Evolutionary conservation across 1,139 yeast species (phyloP).

Genomic region (Saccharomyces hybrid): DNA sequence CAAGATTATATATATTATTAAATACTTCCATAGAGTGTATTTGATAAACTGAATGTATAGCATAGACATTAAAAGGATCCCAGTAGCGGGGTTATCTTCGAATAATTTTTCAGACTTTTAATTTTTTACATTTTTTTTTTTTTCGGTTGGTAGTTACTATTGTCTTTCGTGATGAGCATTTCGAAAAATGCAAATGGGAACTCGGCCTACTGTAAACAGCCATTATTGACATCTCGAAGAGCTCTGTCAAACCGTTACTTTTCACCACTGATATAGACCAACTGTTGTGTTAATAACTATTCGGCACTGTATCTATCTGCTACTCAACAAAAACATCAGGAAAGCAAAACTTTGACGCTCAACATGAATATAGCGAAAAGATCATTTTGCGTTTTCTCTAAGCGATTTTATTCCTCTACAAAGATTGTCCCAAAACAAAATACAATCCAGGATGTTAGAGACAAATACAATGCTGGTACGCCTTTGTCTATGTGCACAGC

Average conservation of each 20-base stretch:
- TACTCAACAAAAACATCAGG: neutral
- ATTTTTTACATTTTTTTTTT: neutral
- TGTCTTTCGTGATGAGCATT: neutral
- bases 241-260: neutral
- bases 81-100: too few relatives aligned
- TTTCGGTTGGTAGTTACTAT: conserved; percentile 17
- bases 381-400: neutral
- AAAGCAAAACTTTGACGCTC: neutral
- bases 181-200: neutral
- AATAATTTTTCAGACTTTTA: too few relatives aligned
- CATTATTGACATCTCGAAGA: neutral
- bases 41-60: conserved; percentile 34
- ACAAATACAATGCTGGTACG: conserved; percentile 13
- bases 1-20: neutral
- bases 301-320: neutral
- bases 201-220: neutral
- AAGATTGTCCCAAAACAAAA: conserved; percentile 3
- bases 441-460: conserved; percentile 20
- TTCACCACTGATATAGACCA: neutral
- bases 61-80: neutral
- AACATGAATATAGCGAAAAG: neutral
- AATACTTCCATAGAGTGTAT: neutral
- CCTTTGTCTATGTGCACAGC: conserved; percentile 71
- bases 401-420: neutral
- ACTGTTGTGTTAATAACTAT: neutral